Percentiles rank a stretch among this genome's conserved stretches.
Evolutionary conservation across 495 filamentous ascomycete species (phyloP).

Genomic region (Apiosordaria backusii): DNA sequence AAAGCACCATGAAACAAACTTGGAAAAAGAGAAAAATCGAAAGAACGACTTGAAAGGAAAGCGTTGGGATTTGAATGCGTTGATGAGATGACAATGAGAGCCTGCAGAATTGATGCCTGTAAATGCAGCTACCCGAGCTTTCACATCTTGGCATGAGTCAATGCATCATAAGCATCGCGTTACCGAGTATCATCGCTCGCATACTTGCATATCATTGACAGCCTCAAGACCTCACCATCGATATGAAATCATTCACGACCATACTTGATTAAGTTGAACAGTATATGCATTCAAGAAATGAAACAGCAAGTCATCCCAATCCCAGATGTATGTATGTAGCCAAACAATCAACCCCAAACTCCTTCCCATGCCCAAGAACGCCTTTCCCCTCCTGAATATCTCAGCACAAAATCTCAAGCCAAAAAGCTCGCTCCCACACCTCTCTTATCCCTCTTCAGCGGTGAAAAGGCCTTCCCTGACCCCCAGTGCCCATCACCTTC

Average conservation of each 20-base stretch:
- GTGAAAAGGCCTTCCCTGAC: constrained; percentile 60
- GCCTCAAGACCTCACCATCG: neutral
- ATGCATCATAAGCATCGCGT: neutral
- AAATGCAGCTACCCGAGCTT: neutral
- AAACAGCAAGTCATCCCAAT: constrained; percentile 8
- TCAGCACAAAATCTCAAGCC: constrained; percentile 28
- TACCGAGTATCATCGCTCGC: neutral
- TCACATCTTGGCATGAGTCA: neutral
- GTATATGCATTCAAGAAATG: neutral
- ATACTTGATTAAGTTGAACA: neutral
- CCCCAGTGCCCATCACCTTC: constrained; percentile 37
- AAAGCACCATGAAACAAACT: neutral
- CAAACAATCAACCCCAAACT: neutral
- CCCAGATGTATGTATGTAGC: neutral
- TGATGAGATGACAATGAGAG: neutral
- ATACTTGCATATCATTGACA: neutral
- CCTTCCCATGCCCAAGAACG: neutral
- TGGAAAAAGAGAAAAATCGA: neutral
- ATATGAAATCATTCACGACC: neutral
- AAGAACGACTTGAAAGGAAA: neutral
- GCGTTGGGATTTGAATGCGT: neutral
- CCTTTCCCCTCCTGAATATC: neutral
- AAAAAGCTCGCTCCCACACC: constrained; percentile 53
- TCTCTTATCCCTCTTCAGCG: constrained; percentile 75
- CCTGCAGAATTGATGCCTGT: neutral